phyloP scores from a whole-genome alignment of 106 monocot genomes.

The Allium cepa region DNA sequence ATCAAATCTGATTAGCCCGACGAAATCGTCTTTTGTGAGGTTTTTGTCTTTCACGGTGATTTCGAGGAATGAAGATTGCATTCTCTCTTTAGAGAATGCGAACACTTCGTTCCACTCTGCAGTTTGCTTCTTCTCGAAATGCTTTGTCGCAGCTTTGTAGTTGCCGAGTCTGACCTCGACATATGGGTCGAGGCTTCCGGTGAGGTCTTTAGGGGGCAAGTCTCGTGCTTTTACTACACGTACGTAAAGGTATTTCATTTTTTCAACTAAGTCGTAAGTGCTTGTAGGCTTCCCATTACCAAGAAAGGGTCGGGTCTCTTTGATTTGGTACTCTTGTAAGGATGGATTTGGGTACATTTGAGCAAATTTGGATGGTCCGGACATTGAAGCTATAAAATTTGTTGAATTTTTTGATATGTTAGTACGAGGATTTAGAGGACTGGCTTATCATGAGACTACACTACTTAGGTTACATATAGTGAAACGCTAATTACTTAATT shows the following conservation, averaged over 20 bases:
- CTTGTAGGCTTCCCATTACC: conserved; percentile 56
- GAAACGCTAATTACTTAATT: conserved; percentile 43
- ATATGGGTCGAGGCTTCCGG: conserved; percentile 63
- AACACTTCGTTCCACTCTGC: conserved; percentile 81
- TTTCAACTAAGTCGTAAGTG: conserved; percentile 67
- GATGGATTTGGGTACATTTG: conserved; percentile 32
- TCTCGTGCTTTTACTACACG: conserved; percentile 67
- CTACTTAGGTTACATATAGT: conserved; percentile 45
- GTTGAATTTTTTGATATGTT: conserved; percentile 6
- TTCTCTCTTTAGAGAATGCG: conserved; percentile 42
- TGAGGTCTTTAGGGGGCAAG: conserved; percentile 45
- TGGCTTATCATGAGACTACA: conserved; percentile 45
- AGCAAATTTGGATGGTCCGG: conserved; percentile 7
- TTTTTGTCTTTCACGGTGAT: conserved; percentile 52
- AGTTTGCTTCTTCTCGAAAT: conserved; percentile 42
- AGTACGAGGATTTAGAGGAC: conserved; percentile 11
- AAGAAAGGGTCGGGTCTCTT: conserved; percentile 59
- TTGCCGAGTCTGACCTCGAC: conserved; percentile 56
- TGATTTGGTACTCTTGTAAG: conserved; percentile 44
- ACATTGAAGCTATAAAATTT: conserved; percentile 12
- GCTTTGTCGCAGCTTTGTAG: conserved; percentile 37
- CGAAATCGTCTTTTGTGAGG: conserved; percentile 38
- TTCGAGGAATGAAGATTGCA: conserved; percentile 36
- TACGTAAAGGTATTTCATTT: conserved; percentile 65
- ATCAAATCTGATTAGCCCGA: conserved; percentile 51